Evolutionary conservation across 108 stramenopile species (phyloP).

Genomic region (Mayamaea pseudoterrestris): DNA sequence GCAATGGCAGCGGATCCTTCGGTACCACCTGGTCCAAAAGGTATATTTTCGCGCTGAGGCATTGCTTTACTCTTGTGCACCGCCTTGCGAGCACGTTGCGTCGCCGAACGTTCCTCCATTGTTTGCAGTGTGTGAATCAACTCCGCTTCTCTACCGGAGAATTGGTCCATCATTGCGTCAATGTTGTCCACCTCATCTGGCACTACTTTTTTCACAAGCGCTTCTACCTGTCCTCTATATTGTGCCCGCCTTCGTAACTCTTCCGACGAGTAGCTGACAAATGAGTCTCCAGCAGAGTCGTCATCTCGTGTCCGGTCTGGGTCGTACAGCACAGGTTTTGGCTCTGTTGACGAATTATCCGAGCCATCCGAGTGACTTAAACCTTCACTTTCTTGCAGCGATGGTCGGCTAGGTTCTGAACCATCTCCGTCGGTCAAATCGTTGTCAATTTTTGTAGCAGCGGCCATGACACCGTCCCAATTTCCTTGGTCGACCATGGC

Average conservation of each 20-base stretch:
- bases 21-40: conserved; percentile 1
- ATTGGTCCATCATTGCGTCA: conserved; percentile 72
- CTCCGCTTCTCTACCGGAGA: conserved; percentile 69
- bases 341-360: background rate
- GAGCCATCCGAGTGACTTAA: background rate
- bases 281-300: background rate
- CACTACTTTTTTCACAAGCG: conserved; percentile 48
- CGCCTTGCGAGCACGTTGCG: conserved; percentile 54
- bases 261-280: background rate
- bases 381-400: background rate
- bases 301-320: no score
- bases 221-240: conserved; percentile 60
- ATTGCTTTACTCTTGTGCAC: conserved; percentile 57
- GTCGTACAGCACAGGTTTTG: no score
- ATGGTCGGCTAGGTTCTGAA: background rate
- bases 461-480: conserved; percentile 32
- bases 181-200: conserved; percentile 74
- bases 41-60: conserved; percentile 7
- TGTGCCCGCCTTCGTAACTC: conserved; percentile 32
- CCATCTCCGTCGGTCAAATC: background rate
- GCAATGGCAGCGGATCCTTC: conserved; percentile 39
- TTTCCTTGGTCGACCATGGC: conserved; percentile 21
- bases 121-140: conserved; percentile 62
- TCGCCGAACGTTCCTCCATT: conserved; percentile 67
- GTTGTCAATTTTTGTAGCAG: conserved; percentile 10